Percentiles rank a stretch among this genome's conserved stretches.
phyloP scores from a whole-genome alignment of 1,139 yeast species.

The Taiozyma sp. region DNA sequence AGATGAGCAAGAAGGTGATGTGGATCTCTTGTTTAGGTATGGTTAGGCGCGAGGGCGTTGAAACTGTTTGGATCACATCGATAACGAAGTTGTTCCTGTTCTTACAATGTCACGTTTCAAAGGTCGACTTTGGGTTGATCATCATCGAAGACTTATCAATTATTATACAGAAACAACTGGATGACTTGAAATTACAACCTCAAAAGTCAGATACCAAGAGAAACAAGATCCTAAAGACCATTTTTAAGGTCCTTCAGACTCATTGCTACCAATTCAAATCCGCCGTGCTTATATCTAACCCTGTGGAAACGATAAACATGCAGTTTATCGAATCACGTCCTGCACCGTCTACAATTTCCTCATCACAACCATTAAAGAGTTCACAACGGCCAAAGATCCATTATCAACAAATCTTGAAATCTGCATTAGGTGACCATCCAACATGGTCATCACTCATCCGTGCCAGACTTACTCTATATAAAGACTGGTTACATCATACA shows the following conservation, averaged over 20 bases:
- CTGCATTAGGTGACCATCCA: slow-evolving; percentile 18
- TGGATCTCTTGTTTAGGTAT: slow-evolving; percentile 15
- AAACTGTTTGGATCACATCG: slow-evolving; percentile 10
- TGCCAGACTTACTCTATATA: slow-evolving; percentile 18
- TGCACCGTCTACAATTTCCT: slow-evolving; percentile 2
- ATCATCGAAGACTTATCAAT: slow-evolving; percentile 21
- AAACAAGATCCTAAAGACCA: slow-evolving; percentile 1
- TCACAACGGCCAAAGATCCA: slow-evolving; percentile 5
- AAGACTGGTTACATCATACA: slow-evolving; percentile 13
- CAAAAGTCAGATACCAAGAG: slow-evolving; percentile 1
- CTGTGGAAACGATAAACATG: slow-evolving; percentile 14
- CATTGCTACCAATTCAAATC: slow-evolving; percentile 14
- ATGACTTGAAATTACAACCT: slow-evolving; percentile 8
- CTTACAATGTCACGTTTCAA: slow-evolving; percentile 8
- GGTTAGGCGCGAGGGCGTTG: neutral
- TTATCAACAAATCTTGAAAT: slow-evolving; percentile 18
- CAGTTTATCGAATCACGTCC: slow-evolving; percentile 15
- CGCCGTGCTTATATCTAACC: slow-evolving; percentile 14
- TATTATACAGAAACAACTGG: slow-evolving; percentile 10
- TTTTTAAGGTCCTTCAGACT: slow-evolving; percentile 4
- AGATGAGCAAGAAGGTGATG: slow-evolving; percentile 10
- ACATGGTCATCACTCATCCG: slow-evolving; percentile 14
- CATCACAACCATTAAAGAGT: slow-evolving; percentile 4
- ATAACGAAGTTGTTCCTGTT: slow-evolving; percentile 13
- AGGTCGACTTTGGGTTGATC: slow-evolving; percentile 9